Conservation (phyloP, 371 early-diverging fungal species). For the Mortierella sp. region DNA sequence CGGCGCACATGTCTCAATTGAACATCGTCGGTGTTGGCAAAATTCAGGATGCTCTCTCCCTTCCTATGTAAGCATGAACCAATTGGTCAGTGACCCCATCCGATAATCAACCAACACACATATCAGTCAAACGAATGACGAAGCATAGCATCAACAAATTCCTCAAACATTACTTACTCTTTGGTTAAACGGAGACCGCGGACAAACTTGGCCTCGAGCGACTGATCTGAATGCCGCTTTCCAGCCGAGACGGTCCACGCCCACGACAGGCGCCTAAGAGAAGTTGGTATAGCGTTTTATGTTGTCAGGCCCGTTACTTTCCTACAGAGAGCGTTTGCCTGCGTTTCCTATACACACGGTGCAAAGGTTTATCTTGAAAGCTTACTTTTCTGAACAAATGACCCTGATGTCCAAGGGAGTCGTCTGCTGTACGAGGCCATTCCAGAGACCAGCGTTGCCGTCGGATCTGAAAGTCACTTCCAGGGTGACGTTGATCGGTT, state of each 20-base stretch:
- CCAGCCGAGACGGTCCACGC: slow-evolving; percentile 40
- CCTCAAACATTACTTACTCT: slow-evolving; percentile 2
- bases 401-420: slow-evolving; percentile 46
- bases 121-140: not conserved
- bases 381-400: slow-evolving; percentile 43
- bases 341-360: not conserved
- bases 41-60: slow-evolving; percentile 26
- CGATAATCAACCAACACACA: not conserved
- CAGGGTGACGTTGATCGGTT: slow-evolving; percentile 14
- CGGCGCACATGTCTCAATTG: slow-evolving; percentile 30
- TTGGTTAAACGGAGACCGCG: slow-evolving; percentile 16
- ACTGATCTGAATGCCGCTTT: slow-evolving; percentile 34
- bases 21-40: slow-evolving; percentile 28
- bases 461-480: slow-evolving; percentile 44
- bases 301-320: not conserved
- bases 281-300: not conserved
- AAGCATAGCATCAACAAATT: not conserved
- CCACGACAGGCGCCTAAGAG: slow-evolving; percentile 37
- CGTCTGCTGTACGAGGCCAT: slow-evolving; percentile 27
- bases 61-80: not conserved
- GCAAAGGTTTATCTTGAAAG: not conserved
- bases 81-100: not conserved
- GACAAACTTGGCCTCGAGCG: slow-evolving; percentile 41
- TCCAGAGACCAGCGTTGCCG: slow-evolving; percentile 47
- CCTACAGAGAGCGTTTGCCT: not conserved